These are phyloP conservation scores for Trichoderma polysporum DNA, from an alignment of 2,329 filamentous ascomycete genomes.

Conservation along the genomic window DNA sequence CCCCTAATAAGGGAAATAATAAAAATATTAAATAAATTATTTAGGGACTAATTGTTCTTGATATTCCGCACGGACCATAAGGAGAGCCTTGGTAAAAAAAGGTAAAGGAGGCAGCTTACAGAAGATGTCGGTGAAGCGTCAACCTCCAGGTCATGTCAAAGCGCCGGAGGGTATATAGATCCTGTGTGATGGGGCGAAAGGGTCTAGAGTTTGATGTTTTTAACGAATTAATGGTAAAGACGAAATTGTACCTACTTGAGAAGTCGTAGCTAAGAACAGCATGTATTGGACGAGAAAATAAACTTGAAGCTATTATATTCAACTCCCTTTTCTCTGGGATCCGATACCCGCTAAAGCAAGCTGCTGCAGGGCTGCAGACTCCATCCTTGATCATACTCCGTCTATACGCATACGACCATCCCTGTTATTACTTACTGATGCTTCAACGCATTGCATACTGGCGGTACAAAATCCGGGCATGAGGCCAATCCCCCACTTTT, in stretches of 20 bases:
- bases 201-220: neutral
- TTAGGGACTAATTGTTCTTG: slow-evolving; percentile 22
- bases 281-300: too few species aligned
- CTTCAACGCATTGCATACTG: slow-evolving; percentile 1
- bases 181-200: neutral
- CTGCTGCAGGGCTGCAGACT: neutral
- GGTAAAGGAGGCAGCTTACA: neutral
- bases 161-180: neutral
- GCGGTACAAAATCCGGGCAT: neutral
- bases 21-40: neutral
- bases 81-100: slow-evolving; percentile 22
- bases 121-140: slow-evolving; percentile 23
- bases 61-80: slow-evolving; percentile 27
- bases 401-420: neutral
- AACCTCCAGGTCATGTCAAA: slow-evolving; percentile 20
- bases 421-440: neutral
- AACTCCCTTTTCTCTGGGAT: too few species aligned
- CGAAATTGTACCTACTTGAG: too few species aligned
- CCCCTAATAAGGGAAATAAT: too few species aligned
- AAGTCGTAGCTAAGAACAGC: too few species aligned
- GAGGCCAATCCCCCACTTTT: slow-evolving; percentile 16
- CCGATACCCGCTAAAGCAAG: neutral
- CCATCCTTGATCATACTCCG: neutral
- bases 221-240: neutral
- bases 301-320: too few species aligned